Evolutionary conservation across 768 basidiomycete genomes (phyloP).

Genomic region (Tricholoma matsutake): DNA sequence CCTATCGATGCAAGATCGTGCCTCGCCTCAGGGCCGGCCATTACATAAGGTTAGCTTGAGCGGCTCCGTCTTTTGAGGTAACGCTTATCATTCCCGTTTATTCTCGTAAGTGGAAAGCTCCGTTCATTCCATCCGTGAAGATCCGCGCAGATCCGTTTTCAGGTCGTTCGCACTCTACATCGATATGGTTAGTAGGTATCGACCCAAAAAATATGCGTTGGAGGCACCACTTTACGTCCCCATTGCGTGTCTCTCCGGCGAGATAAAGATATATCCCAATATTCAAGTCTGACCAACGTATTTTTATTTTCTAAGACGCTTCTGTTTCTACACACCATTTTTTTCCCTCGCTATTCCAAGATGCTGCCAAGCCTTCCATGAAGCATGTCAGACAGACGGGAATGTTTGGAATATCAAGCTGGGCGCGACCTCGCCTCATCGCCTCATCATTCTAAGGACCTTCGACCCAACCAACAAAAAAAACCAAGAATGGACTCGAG

Average conservation of each 20-base stretch:
- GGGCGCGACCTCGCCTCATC: not conserved
- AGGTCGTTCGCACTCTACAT: not conserved
- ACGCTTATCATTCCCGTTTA: not conserved
- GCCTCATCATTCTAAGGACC: not conserved
- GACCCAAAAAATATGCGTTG: not conserved
- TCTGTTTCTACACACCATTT: no score
- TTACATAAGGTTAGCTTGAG: conserved; percentile 14
- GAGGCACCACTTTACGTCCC: not conserved
- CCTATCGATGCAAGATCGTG: conserved; percentile 11
- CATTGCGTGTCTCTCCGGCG: not conserved
- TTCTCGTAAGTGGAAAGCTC: not conserved
- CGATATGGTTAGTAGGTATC: not conserved
- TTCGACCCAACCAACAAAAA: no score
- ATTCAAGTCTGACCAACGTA: not conserved
- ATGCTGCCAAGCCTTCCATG: not conserved
- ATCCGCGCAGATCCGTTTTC: not conserved
- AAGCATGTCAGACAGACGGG: not conserved
- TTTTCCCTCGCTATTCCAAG: no score
- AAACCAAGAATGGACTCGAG: no score
- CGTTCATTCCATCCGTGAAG: not conserved
- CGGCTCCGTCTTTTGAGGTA: not conserved
- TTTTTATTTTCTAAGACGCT: not conserved
- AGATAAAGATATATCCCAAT: not conserved
- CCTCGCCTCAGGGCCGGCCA: conserved; percentile 22
- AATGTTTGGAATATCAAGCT: not conserved